Evolutionary conservation across 257 asterid genomes (phyloP), one percentile per base, ranked within the genome.

Genomic region (Solanum appendiculatum): DNA sequence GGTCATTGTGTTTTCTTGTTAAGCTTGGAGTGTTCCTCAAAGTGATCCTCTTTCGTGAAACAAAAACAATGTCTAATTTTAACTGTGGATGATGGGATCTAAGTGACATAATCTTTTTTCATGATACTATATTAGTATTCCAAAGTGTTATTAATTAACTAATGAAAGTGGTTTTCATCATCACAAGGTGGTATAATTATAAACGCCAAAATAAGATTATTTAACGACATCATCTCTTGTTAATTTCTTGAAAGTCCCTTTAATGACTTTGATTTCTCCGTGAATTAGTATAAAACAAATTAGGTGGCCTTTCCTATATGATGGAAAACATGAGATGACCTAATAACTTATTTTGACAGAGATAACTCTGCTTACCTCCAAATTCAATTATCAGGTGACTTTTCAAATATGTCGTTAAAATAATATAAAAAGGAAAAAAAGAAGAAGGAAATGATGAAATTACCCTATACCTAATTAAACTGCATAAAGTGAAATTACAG

Each of bases 81-180:
- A 63, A 54, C 73, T 58, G 27, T 81, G 63, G 81, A 29, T 86
- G 88, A 90, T 86, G 86, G 89, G 87, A 91, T 89, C 89, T 86
- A 86, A 83, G 87, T 84, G 84, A 83, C 87, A 60, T 37, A 64
- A 63, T 42, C 60, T 44, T 63, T 16, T 84, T 6, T 75, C 70
- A 25, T 12, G 7, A 75, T 51, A 75, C n/a, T 7, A 40, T 25
- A 42, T 25, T 42, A 34, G 20, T 73, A 73, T 73, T 23, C 23
- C 83, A n/a, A 42, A 77, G 83, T 77, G 33, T 40, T 7, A 40
- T 42, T 14, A 78, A 80, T 80, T 46, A 80, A 46, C 11, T 29
- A 46, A 48, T 36, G 51, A 73, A 73, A 37, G 10, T 81, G 68
- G 12, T 31, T 29, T 46, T 81, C 68, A 31, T 81, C 44, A 81